phyloP scores from a whole-genome alignment of 352 stramenopile species.

The Phytopythium sindhum region DNA sequence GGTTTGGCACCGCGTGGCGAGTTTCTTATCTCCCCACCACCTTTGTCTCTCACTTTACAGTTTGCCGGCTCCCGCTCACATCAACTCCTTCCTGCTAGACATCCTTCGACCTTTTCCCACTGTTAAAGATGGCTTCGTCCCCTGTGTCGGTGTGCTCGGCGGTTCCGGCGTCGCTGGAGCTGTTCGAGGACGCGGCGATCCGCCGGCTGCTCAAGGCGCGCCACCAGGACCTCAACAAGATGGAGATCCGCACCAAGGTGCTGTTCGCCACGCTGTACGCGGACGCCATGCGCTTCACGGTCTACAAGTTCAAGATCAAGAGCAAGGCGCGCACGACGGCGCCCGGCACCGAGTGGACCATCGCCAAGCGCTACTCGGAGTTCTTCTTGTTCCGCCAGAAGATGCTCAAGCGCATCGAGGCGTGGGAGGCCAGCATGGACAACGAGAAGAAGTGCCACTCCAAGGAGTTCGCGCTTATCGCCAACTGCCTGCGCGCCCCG shows the following conservation, averaged over 20 bases:
- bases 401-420: slow-evolving; percentile 42
- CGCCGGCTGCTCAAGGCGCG: slow-evolving; percentile 42
- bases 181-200: slow-evolving; percentile 20
- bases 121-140: not conserved
- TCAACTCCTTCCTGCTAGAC: not conserved
- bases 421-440: slow-evolving; percentile 35
- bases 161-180: slow-evolving; percentile 8
- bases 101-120: not conserved
- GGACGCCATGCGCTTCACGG: slow-evolving; percentile 47
- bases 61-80: slow-evolving; percentile 6
- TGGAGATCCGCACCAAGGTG: slow-evolving; percentile 43
- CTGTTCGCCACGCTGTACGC: slow-evolving; percentile 33
- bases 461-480: slow-evolving; percentile 43
- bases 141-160: not conserved
- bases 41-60: slow-evolving; percentile 6
- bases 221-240: slow-evolving; percentile 44
- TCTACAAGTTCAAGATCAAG: slow-evolving; percentile 63
- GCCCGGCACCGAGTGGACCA: slow-evolving; percentile 33
- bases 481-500: slow-evolving; percentile 35
- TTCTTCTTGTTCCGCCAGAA: slow-evolving; percentile 50
- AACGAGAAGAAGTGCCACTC: slow-evolving; percentile 23
- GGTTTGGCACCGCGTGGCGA: not conserved
- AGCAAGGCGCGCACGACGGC: slow-evolving; percentile 26
- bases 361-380: slow-evolving; percentile 67
- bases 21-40: not conserved